A percentile compares a stretch with the other conserved stretches of the same genome.
Conservation (phyloP, 1,139 yeast genomes). For the Chernovozyma aurita region DNA sequence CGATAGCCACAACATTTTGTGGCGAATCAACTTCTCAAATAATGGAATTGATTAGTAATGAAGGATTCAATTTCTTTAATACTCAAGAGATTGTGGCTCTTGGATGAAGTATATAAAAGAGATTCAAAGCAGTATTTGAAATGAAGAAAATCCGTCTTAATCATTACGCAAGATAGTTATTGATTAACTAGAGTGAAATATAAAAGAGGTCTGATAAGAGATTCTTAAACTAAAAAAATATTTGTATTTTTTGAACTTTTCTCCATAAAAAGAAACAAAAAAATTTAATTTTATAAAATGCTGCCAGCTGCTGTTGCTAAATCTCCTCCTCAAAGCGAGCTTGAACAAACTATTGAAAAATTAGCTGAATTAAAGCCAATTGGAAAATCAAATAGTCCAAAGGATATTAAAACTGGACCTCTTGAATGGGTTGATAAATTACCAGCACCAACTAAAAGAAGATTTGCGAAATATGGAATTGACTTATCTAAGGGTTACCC, state of each 20-base stretch:
- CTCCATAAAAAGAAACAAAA: background rate
- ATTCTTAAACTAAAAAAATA: too few species aligned
- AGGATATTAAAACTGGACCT: constrained; percentile 7
- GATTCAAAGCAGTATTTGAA: too few species aligned
- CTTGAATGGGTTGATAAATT: constrained; percentile 7
- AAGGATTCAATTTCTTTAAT: too few species aligned
- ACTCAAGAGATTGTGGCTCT: background rate
- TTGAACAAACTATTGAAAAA: constrained; percentile 12
- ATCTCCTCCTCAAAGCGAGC: background rate
- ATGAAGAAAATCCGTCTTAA: too few species aligned
- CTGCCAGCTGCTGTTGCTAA: constrained; percentile 5
- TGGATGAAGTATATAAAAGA: background rate
- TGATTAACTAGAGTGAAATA: too few species aligned
- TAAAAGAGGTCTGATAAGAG: too few species aligned
- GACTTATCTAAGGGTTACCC: constrained; percentile 34
- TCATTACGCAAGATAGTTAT: too few species aligned
- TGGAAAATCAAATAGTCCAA: constrained; percentile 11
- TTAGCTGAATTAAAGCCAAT: constrained; percentile 18
- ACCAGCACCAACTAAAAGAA: constrained; percentile 12
- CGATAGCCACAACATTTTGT: background rate
- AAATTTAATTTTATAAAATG: background rate
- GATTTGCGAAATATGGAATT: constrained; percentile 25
- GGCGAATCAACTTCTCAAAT: background rate
- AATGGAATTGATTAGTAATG: constrained; percentile 3
- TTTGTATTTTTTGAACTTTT: too few species aligned